Percentiles rank a stretch among this genome's conserved stretches.
These are phyloP conservation scores for Primulina eburnea DNA, from an alignment of 257 asterid species.

Conservation along the genomic window DNA sequence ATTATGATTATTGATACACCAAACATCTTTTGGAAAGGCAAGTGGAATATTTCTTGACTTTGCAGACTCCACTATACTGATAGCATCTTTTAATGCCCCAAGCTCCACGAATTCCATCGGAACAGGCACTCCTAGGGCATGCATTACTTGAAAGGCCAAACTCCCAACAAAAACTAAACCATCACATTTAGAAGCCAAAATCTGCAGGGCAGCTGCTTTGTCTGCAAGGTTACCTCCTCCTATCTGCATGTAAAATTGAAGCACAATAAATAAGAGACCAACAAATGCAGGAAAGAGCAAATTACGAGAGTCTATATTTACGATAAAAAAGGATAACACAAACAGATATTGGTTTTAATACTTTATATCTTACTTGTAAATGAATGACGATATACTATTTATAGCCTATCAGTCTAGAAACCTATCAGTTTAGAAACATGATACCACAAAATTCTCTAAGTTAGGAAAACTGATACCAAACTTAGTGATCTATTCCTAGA, in stretches of 20 bases:
- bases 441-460: background rate
- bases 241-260: slow-evolving; percentile 48
- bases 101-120: slow-evolving; percentile 57
- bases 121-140: slow-evolving; percentile 61
- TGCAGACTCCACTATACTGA: slow-evolving; percentile 50
- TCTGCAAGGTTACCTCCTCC: slow-evolving; percentile 71
- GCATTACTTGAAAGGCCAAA: slow-evolving; percentile 83
- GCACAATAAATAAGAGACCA: slow-evolving; percentile 18
- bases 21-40: slow-evolving; percentile 67
- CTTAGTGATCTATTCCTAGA: background rate
- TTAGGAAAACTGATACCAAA: background rate
- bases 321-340: background rate
- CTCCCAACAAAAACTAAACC: slow-evolving; percentile 77
- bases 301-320: background rate
- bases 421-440: background rate
- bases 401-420: background rate
- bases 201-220: slow-evolving; percentile 63
- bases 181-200: slow-evolving; percentile 68
- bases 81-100: slow-evolving; percentile 53
- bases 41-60: slow-evolving; percentile 59
- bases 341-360: background rate
- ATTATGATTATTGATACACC: slow-evolving; percentile 47
- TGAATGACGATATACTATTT: background rate
- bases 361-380: background rate
- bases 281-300: background rate